A percentile compares a stretch with the other conserved stretches of the same genome.
phyloP scores from a whole-genome alignment of 257 asterid species.

The Scutellaria galericulata region DNA sequence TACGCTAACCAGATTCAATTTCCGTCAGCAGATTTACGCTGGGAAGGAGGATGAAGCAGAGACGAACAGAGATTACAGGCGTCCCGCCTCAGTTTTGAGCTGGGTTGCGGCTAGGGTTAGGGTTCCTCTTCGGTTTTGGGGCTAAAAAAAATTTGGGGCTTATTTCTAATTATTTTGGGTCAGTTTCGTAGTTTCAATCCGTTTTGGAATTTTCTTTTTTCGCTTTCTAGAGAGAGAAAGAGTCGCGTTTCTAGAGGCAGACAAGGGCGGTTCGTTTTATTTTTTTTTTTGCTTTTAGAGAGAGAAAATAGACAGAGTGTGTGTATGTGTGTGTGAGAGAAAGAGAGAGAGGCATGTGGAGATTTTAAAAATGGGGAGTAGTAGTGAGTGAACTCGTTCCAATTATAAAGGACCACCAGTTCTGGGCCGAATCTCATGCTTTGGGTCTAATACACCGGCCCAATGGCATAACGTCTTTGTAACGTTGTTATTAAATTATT shows the following conservation, averaged over 20 bases:
- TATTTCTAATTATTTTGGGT: conserved; percentile 48
- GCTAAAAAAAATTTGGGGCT: conserved; percentile 49
- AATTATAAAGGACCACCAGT: conserved; percentile 29
- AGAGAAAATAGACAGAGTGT: not conserved
- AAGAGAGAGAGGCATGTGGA: conserved; percentile 12
- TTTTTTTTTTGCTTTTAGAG: not conserved
- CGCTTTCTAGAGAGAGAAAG: conserved; percentile 44
- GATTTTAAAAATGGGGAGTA: not conserved
- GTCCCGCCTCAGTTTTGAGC: conserved; percentile 19
- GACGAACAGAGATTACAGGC: conserved; percentile 27
- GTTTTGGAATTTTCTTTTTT: conserved; percentile 41
- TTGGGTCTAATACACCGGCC: conserved; percentile 13
- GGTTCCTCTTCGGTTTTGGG: conserved; percentile 66
- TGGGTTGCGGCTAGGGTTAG: conserved; percentile 80
- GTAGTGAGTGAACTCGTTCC: conserved; percentile 28
- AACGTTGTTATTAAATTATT: not conserved
- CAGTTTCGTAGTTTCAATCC: conserved; percentile 48
- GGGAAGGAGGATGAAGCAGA: conserved; percentile 21
- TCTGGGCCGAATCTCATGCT: not conserved
- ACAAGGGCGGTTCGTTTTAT: conserved; percentile 39
- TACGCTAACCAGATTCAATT: conserved; percentile 35
- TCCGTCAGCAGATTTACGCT: conserved; percentile 30
- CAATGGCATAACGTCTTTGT: not conserved
- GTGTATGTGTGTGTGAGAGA: conserved; percentile 31
- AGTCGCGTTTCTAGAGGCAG: conserved; percentile 59